Evolutionary conservation across 352 stramenopile species (phyloP).

Genomic region (Peronospora tabacina): DNA sequence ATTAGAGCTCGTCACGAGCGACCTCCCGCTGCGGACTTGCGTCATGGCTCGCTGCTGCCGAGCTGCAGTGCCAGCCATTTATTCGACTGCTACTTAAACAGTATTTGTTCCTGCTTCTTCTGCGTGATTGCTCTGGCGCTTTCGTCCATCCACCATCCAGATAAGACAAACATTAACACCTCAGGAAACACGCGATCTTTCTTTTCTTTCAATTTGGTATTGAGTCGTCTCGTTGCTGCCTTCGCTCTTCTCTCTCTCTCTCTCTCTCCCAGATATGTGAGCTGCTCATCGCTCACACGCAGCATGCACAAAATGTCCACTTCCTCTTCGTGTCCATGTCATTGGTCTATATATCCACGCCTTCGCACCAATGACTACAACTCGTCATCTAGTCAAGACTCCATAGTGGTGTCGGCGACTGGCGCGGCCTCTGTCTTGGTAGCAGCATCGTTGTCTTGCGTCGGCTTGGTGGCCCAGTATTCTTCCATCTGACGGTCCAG

Average conservation of each 20-base stretch:
- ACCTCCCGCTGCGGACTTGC: constrained; percentile 1
- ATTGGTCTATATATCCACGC: constrained; percentile 23
- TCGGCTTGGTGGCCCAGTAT: constrained; percentile 84
- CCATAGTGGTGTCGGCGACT: constrained; percentile 24
- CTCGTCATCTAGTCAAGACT: constrained; percentile 24
- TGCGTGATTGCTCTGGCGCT: constrained; percentile 8
- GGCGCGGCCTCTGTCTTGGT: constrained; percentile 18
- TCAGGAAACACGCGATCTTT: constrained; percentile 35
- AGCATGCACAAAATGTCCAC: constrained; percentile 21
- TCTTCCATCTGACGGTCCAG: constrained; percentile 85
- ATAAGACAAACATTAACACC: constrained; percentile 31
- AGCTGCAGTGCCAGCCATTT: constrained; percentile 9
- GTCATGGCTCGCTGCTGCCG: constrained; percentile 3
- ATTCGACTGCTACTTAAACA: constrained; percentile 2
- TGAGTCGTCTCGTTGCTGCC: constrained; percentile 15
- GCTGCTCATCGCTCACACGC: constrained; percentile 19
- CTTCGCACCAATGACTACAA: constrained; percentile 20
- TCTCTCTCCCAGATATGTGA: constrained; percentile 23
- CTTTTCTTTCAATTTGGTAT: constrained; percentile 39
- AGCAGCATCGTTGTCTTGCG: constrained; percentile 22
- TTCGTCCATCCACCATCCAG: constrained; percentile 20
- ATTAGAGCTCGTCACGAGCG: constrained; percentile 28
- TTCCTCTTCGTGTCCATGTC: constrained; percentile 19
- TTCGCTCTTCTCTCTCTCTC: constrained; percentile 5
- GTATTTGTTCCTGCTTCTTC: constrained; percentile 5